Base-by-base conservation (phyloP, 257 asterid species). In the Solanum neorickii region DNA sequence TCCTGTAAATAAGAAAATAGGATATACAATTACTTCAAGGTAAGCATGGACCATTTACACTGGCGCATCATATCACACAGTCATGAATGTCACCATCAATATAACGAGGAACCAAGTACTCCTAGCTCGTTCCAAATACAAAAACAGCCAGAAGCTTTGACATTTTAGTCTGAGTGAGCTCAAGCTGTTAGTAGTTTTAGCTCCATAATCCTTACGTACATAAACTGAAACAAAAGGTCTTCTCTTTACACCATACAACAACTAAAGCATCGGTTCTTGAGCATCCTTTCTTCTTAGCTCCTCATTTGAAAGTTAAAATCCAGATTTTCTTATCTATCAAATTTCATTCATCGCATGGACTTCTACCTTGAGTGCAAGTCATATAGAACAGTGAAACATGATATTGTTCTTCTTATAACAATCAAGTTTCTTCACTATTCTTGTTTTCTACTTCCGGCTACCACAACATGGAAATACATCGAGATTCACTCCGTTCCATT, bases 1-100 rank as follows among this genome's bases (percentile, higher is more conserved):
- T 86, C 98, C 99, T 97, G 87, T 49, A 83, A 68, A 85, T 59
- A 83, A 88, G 80, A 84, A 10, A 68, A 9, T 25, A 13, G 7
- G 0, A 70, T 1, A 42, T 42, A 13, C 49, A 70, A 69, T 86
- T 33, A 72, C 41, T 82, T 82, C 46, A 49, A 82, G 31, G 46
- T 29, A 82, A 31, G 31, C 46, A 49, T 82, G 69, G 20, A 49
- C 69, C 69, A 82, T 49, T 20, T 29, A 82, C 29, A 82, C 16
- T 49, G 0, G 46, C 7, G 0, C 16, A 20, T 82, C 85, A 82
- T 49, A 29, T 47, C 29, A 46, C n/a, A 23, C 44, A 27, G 29
- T n/a, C 44, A 29, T 80, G 68, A 80, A 39, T 46, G 47, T 29
- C 85, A 82, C 31, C 31, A 82, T 31, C 20, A 82, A 29, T 29